These are phyloP conservation scores for Vigna radiata DNA, from an alignment of 306 rosid genomes.

Conservation along the genomic window DNA sequence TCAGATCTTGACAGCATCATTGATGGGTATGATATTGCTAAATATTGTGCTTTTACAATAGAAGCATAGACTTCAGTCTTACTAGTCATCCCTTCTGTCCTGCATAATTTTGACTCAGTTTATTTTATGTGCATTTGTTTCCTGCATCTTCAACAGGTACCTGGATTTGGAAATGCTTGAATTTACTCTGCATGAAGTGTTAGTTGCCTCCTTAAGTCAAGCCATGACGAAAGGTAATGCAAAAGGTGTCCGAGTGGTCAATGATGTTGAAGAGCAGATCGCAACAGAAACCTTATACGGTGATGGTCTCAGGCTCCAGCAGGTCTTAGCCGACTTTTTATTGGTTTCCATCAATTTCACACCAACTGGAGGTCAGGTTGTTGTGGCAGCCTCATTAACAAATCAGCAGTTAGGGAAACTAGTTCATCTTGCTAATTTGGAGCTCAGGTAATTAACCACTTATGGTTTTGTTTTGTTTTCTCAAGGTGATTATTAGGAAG, in stretches of 20 bases:
- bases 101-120: background rate
- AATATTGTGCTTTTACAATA: background rate
- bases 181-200: conserved; percentile 71
- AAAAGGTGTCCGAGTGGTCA: conserved; percentile 58
- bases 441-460: conserved; percentile 61
- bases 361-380: conserved; percentile 67
- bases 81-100: background rate
- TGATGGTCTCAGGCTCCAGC: conserved; percentile 80
- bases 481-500: too few species aligned
- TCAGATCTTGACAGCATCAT: conserved; percentile 78
- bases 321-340: conserved; percentile 73
- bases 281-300: conserved; percentile 65
- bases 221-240: conserved; percentile 61
- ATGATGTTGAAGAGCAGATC: conserved; percentile 60
- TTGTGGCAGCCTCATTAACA: conserved; percentile 58
- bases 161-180: conserved; percentile 78
- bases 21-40: conserved; percentile 65
- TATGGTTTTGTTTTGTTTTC: too few species aligned
- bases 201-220: conserved; percentile 72
- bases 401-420: conserved; percentile 70
- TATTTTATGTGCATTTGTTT: too few species aligned
- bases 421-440: conserved; percentile 70
- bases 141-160: conserved; percentile 49
- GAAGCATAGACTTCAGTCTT: background rate
- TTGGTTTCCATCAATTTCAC: conserved; percentile 58